A percentile compares a stretch with the other conserved stretches of the same genome.
phyloP scores from a whole-genome alignment of 164 flowering plant species.

The Magnolia changhungtana region DNA sequence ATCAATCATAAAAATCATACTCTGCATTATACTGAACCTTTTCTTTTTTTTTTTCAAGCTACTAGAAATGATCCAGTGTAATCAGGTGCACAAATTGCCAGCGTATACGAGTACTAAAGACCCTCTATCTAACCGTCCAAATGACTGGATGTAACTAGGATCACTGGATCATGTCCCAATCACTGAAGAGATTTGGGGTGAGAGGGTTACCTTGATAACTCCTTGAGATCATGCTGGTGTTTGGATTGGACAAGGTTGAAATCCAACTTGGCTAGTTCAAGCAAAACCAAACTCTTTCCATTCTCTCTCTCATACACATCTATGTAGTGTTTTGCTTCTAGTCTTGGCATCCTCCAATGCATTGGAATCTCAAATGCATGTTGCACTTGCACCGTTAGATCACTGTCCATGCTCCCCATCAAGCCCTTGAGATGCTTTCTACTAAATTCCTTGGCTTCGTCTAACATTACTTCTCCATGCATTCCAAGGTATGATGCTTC shows the following conservation, averaged over 20 bases:
- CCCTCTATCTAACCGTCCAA: too few species aligned
- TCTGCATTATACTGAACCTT: too few species aligned
- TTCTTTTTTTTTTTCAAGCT: too few species aligned
- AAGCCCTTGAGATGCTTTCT: conserved; percentile 16
- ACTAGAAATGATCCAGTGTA: too few species aligned
- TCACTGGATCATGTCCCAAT: too few species aligned
- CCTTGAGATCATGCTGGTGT: conserved; percentile 34
- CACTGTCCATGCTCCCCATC: background rate
- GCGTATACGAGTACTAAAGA: too few species aligned
- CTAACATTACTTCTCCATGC: conserved; percentile 44
- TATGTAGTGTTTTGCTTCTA: conserved; percentile 21
- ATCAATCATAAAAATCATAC: too few species aligned
- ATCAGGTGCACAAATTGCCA: too few species aligned
- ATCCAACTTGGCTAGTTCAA: conserved; percentile 39
- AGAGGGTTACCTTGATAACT: conserved; percentile 31
- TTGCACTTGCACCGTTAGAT: conserved; percentile 16
- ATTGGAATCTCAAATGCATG: conserved; percentile 32
- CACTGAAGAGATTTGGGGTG: too few species aligned
- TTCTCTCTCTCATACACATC: background rate
- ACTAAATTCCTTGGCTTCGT: conserved; percentile 34
- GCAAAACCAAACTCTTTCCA: conserved; percentile 14
- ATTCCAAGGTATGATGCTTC: conserved; percentile 33
- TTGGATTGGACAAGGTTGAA: conserved; percentile 25
- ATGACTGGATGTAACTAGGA: too few species aligned
- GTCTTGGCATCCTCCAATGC: conserved; percentile 40